These are phyloP conservation scores for Blastocystis sp. DNA, from an alignment of 352 stramenopile genomes.

Conservation along the genomic window DNA sequence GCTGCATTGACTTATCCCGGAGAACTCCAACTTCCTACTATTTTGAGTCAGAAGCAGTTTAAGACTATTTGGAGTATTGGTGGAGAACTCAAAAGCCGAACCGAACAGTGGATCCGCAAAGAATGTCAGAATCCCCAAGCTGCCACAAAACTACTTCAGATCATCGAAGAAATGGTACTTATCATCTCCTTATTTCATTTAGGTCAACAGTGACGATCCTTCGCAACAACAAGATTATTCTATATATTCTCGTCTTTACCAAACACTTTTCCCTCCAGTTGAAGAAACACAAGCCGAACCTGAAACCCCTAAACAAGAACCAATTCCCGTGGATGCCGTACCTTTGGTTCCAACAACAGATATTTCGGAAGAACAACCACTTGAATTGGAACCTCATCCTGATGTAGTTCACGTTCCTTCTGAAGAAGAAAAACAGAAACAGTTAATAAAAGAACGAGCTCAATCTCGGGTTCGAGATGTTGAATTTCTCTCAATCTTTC, in stretches of 20 bases:
- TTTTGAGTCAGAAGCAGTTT: slow-evolving; percentile 36
- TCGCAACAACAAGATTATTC: not conserved
- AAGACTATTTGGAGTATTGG: slow-evolving; percentile 14
- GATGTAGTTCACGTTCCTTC: not conserved
- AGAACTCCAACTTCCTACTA: not conserved
- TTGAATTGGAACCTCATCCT: not conserved
- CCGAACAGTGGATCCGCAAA: slow-evolving; percentile 15
- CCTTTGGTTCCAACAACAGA: not conserved
- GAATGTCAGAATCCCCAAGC: not conserved
- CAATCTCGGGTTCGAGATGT: slow-evolving; percentile 17
- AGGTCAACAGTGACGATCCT: not conserved
- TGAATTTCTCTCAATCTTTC: not conserved
- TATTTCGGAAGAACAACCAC: not conserved
- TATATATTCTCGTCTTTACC: slow-evolving; percentile 10
- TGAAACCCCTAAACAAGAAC: not conserved
- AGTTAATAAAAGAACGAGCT: not conserved
- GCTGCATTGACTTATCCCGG: not conserved
- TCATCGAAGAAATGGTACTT: not conserved
- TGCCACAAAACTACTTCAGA: not conserved
- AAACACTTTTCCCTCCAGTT: not conserved
- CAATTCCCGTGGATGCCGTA: not conserved
- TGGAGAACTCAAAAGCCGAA: not conserved
- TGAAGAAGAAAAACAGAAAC: not conserved
- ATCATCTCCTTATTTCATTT: not conserved
- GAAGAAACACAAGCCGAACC: not conserved